phyloP scores from a whole-genome alignment of 2,329 filamentous ascomycete species.

The Colletotrichum sp. region DNA sequence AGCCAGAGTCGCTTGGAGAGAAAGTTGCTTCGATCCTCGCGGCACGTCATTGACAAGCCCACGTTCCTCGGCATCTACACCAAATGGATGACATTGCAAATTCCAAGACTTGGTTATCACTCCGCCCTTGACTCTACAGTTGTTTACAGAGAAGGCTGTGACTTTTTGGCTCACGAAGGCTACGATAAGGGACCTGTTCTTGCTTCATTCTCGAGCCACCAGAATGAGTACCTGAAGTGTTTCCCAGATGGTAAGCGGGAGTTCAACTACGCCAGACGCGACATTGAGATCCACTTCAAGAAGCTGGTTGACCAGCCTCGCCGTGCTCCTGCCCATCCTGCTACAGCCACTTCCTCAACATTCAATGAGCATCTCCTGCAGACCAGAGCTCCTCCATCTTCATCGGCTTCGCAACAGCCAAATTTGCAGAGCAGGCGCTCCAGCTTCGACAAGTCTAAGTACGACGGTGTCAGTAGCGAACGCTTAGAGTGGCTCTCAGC shows the following conservation, averaged over 20 bases:
- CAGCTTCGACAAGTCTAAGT: background rate
- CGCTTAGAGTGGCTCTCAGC: background rate
- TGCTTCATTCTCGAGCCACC: slow-evolving; percentile 21
- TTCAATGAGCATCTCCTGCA: background rate
- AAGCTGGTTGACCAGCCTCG: background rate
- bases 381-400: background rate
- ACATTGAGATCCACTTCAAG: slow-evolving; percentile 18
- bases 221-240: background rate
- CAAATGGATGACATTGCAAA: background rate
- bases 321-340: background rate
- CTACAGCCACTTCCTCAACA: background rate
- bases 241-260: background rate
- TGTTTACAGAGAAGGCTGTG: slow-evolving; percentile 22
- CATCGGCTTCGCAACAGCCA: background rate
- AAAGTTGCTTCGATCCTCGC: background rate
- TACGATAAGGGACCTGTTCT: slow-evolving; percentile 21
- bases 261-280: slow-evolving; percentile 13
- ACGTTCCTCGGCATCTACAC: slow-evolving; percentile 7
- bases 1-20: background rate
- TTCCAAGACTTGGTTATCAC: background rate
- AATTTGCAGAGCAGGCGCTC: background rate
- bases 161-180: slow-evolving; percentile 8
- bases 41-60: background rate
- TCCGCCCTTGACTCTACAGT: background rate
- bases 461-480: background rate